Base-by-base conservation (phyloP, 768 basidiomycete genomes). In the Serpula lacrymans region DNA sequence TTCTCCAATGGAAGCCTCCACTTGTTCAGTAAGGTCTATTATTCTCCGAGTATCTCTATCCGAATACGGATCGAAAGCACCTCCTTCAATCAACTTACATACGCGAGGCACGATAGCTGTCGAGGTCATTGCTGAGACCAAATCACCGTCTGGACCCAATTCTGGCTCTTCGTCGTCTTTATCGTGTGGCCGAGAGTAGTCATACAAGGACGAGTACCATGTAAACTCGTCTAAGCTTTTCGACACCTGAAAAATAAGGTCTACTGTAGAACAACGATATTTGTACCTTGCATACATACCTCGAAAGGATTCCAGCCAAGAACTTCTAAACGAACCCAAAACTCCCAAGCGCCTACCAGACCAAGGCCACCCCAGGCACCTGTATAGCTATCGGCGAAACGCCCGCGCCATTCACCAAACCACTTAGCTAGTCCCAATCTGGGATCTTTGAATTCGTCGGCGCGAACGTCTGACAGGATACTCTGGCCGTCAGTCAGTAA, bases 351-450 rank as follows among this genome's bases (percentile, higher is more conserved):
- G 36, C 82, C 82, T 1, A 94, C 81, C 30, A 92, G 73, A 1
- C 84, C 90, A 39, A 94, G 67, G 4, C 92, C 88, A 34, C 93
- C 93, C 72, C 88, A 97, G 4, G 94, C 94, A 27, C 86, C 82
- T 2, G 74, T 66, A 63, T 95, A 97, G 44, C 77, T 90, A 47
- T 97, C 93, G 5, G 69, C 70, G 50, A 84, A 91, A 46, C 70
- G 73, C 45, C 76, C 70, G 39, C 91, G 70, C 94, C 94, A 97
- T 43, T 69, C 72, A 1, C 70, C 72, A 40, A 84, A 84, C 63
- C 77, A 49, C 57, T 70, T 58, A 35, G 71, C 85, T 59, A 85
- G 77, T 0, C 90, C 92, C 41, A 77, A 72, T 8, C 68, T 70
- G 1, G 93, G 92, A 61, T 94, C 82, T 41, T 71, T 71, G 63